phyloP scores from a whole-genome alignment of 2,329 filamentous ascomycete species.

The Corynespora cassiicola region DNA sequence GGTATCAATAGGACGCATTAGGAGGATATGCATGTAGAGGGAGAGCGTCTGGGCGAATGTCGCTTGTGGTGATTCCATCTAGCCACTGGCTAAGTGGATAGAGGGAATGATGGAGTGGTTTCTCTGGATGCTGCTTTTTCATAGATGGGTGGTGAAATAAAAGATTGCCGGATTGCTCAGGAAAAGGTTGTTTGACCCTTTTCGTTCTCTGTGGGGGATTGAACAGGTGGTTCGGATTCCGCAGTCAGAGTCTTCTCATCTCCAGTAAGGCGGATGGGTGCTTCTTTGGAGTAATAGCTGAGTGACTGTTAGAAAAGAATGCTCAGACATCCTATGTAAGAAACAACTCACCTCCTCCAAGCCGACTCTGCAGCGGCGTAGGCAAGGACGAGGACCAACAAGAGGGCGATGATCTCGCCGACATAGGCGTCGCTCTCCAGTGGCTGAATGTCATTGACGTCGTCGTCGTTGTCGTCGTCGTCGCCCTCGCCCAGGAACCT shows the following conservation, averaged over 20 bases:
- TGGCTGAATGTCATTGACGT: conserved; percentile 6
- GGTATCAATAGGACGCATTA: no score
- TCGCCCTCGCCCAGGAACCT: conserved; percentile 9
- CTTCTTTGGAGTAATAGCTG: conserved; percentile 16
- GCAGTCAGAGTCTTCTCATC: conserved; percentile 27
- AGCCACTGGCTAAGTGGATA: no score
- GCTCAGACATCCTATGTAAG: no score
- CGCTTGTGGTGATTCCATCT: no score
- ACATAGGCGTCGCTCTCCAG: conserved; percentile 17
- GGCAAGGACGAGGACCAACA: conserved; percentile 21
- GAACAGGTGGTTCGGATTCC: background rate
- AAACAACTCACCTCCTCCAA: conserved; percentile 27
- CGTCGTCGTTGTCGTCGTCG: background rate
- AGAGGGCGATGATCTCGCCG: conserved; percentile 21
- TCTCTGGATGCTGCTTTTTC: no score
- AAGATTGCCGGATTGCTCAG: no score
- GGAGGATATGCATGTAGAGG: no score
- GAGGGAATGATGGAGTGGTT: no score
- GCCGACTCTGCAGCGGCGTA: conserved; percentile 25
- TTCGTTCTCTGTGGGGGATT: no score
- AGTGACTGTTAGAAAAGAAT: conserved; percentile 5
- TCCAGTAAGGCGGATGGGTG: conserved; percentile 27
- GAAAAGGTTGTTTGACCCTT: no score
- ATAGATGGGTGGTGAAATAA: no score
- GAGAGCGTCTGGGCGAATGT: no score